Conservation (phyloP, 2,329 filamentous ascomycete species). For the Fusarium sp. region DNA sequence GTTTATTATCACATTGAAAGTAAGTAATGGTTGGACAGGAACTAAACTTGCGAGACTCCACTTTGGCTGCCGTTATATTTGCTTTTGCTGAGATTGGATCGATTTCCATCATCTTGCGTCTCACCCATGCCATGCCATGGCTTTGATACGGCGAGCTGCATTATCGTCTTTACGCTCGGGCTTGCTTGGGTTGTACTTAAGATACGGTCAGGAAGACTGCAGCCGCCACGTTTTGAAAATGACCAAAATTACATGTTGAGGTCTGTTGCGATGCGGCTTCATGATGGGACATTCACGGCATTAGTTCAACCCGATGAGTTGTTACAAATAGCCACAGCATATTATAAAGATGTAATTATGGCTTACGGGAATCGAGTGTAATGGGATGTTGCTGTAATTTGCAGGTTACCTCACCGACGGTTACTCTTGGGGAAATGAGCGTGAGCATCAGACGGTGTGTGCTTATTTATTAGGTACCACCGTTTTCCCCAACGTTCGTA, state of each 20-base stretch:
- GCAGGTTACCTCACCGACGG: constrained; percentile 24
- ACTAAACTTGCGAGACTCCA: constrained; percentile 4
- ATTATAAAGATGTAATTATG: neutral
- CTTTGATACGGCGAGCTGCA: constrained; percentile 24
- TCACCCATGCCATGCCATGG: constrained; percentile 9
- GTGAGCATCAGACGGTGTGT: constrained; percentile 24
- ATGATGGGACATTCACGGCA: neutral
- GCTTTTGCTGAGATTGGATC: constrained; percentile 41
- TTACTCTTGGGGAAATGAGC: constrained; percentile 16
- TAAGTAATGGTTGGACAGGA: constrained; percentile 17
- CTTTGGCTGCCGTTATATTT: constrained; percentile 35
- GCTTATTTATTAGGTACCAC: constrained; percentile 9
- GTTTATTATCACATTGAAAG: neutral
- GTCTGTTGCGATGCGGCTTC: no score
- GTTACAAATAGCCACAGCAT: neutral
- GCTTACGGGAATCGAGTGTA: neutral
- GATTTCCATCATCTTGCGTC: constrained; percentile 34
- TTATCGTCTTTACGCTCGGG: constrained; percentile 22
- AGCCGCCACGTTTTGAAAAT: constrained; percentile 4
- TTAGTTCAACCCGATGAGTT: neutral
- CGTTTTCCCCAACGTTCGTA: constrained; percentile 27
- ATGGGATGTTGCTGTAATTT: neutral
- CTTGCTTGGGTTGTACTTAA: constrained; percentile 13
- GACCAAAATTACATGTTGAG: neutral
- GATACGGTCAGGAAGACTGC: constrained; percentile 36